Percentiles rank a stretch among this genome's conserved stretches.
Conservation (phyloP, 768 basidiomycete species). For the Rhizopogon vinicolor region DNA sequence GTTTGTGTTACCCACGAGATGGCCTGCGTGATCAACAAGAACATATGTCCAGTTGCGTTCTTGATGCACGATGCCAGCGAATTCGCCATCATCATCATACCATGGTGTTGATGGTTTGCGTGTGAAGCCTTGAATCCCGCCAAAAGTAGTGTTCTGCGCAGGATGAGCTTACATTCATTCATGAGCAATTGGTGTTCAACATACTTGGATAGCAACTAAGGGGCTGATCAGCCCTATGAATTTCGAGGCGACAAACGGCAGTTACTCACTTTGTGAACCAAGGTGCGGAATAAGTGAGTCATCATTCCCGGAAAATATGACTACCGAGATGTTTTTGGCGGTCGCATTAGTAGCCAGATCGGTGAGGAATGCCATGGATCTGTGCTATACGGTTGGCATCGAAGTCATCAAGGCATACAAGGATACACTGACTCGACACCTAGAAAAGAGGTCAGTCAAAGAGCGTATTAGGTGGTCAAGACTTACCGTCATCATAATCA, state of each 20-base stretch:
- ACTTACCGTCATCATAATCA: slow-evolving; percentile 16
- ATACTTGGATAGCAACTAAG: slow-evolving; percentile 52
- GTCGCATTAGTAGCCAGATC: slow-evolving; percentile 67
- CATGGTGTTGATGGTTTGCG: slow-evolving; percentile 65
- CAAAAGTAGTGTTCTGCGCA: slow-evolving; percentile 70
- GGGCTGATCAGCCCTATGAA: slow-evolving; percentile 6
- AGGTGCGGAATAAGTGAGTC: slow-evolving; percentile 61
- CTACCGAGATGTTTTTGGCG: slow-evolving; percentile 42
- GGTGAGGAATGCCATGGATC: slow-evolving; percentile 59
- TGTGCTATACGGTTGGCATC: slow-evolving; percentile 19
- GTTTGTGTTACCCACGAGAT: slow-evolving; percentile 32
- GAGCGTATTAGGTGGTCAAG: too few species aligned
- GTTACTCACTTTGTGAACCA: slow-evolving; percentile 52
- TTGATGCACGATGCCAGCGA: slow-evolving; percentile 69
- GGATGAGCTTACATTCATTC: not conserved
- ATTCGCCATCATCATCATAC: slow-evolving; percentile 51
- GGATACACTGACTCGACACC: slow-evolving; percentile 29
- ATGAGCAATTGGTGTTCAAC: slow-evolving; percentile 5
- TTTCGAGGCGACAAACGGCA: not conserved
- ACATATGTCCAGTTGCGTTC: slow-evolving; percentile 57
- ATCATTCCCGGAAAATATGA: slow-evolving; percentile 66
- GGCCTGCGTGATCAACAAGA: slow-evolving; percentile 34
- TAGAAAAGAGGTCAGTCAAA: slow-evolving; percentile 7
- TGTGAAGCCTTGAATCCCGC: slow-evolving; percentile 72
- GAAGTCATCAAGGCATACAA: not conserved